Evolutionary conservation across 495 filamentous ascomycete genomes (phyloP).

Genomic region (Lasiosphaeria hispida): DNA sequence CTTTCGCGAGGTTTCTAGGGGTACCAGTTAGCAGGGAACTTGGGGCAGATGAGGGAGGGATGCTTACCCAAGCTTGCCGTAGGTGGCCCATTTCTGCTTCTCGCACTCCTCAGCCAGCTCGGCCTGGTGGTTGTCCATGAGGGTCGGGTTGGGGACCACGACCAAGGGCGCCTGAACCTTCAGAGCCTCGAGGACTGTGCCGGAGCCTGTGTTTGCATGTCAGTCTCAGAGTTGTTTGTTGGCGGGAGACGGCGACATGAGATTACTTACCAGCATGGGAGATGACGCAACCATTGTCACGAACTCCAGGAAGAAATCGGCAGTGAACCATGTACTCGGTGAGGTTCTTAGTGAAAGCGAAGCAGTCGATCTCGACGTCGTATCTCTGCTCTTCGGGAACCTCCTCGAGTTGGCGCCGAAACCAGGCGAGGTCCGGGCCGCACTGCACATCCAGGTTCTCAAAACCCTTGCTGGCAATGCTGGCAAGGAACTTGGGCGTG

Average conservation of each 20-base stretch:
- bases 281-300: constrained; percentile 66
- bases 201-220: constrained; percentile 60
- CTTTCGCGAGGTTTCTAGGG: constrained; percentile 29
- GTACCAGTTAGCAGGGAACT: background rate
- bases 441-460: constrained; percentile 73
- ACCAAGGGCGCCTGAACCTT: constrained; percentile 65
- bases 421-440: constrained; percentile 52
- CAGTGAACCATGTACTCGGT: constrained; percentile 51
- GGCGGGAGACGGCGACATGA: background rate
- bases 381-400: constrained; percentile 10
- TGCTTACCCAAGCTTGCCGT: constrained; percentile 62
- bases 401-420: constrained; percentile 22
- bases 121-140: constrained; percentile 89
- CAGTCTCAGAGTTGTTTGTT: background rate
- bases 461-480: constrained; percentile 55
- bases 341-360: constrained; percentile 62
- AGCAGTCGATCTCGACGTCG: constrained; percentile 54
- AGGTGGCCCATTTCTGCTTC: constrained; percentile 64
- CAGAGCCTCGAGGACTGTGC: constrained; percentile 81
- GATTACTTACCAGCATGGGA: constrained; percentile 75
- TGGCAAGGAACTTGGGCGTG: constrained; percentile 55
- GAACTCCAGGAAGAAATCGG: constrained; percentile 24
- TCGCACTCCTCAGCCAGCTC: constrained; percentile 77
- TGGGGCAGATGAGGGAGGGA: background rate
- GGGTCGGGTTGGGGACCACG: constrained; percentile 77